These are phyloP conservation scores for Neofusicoccum sp. DNA, from an alignment of 2,329 filamentous ascomycete genomes.

Conservation along the genomic window DNA sequence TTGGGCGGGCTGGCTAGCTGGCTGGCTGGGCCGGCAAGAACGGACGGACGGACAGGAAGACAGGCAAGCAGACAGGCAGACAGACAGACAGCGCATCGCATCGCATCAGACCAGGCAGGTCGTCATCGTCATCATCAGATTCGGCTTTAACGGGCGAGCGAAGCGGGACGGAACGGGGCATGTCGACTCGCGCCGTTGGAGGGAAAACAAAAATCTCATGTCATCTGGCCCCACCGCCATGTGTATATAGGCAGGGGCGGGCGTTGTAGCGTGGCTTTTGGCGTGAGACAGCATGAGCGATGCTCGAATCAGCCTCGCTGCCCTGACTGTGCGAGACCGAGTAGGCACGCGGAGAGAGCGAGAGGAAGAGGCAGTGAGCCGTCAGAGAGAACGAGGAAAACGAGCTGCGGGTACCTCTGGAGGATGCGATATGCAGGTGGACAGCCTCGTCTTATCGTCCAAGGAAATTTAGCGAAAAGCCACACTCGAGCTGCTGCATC, in stretches of 20 bases:
- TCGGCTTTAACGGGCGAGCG: no score
- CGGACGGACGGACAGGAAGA: no score
- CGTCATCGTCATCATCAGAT: no score
- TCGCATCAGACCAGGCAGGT: no score
- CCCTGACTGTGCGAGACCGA: not conserved
- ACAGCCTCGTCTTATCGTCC: conserved; percentile 21
- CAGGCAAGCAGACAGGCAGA: no score
- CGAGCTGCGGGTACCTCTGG: not conserved
- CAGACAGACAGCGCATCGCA: no score
- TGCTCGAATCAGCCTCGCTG: not conserved
- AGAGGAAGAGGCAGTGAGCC: not conserved
- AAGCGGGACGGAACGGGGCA: not conserved
- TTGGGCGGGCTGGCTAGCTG: no score
- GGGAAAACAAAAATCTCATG: conserved; percentile 4
- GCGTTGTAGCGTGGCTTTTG: conserved; percentile 6
- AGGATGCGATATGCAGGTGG: not conserved
- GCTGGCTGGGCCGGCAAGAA: no score
- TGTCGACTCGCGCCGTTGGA: not conserved
- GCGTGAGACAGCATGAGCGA: not conserved
- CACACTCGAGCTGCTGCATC: not conserved
- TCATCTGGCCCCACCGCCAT: conserved; percentile 10
- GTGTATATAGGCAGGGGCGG: not conserved
- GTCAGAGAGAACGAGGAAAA: not conserved
- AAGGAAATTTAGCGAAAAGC: conserved; percentile 6
- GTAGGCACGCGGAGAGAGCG: not conserved